Conservation (phyloP, 345 rosid species). For the Kandelia obovata region DNA sequence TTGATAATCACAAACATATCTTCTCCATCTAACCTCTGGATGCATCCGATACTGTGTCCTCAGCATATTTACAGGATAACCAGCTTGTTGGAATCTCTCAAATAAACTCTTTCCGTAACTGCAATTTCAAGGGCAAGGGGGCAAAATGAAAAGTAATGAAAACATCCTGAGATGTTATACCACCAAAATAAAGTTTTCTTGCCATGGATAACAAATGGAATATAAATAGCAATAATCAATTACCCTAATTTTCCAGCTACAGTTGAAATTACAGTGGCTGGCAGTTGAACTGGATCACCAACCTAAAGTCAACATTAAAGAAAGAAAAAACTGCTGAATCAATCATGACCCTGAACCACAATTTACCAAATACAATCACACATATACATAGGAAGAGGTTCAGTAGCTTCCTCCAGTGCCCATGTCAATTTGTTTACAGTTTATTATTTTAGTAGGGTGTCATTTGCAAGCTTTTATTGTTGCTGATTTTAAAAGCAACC, state of each 20-base stretch:
- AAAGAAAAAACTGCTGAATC: constrained; percentile 9
- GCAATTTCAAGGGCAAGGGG: constrained; percentile 18
- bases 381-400: neutral
- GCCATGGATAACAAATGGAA: neutral
- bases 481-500: no score
- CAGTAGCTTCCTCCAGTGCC: neutral
- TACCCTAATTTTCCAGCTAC: constrained; percentile 76
- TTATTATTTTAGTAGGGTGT: neutral
- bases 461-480: neutral
- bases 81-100: constrained; percentile 93
- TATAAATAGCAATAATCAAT: constrained; percentile 3
- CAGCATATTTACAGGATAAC: constrained; percentile 92
- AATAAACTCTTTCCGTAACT: constrained; percentile 94
- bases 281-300: constrained; percentile 94
- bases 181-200: neutral
- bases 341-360: constrained; percentile 5
- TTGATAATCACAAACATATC: neutral
- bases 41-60: constrained; percentile 95
- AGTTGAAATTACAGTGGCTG: constrained; percentile 94
- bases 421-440: neutral
- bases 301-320: constrained; percentile 42
- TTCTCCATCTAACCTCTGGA: constrained; percentile 63
- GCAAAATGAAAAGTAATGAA: constrained; percentile 6
- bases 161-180: neutral
- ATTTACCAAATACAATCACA: constrained; percentile 5